Conservation (phyloP, 768 basidiomycete genomes). For the Hericium erinaceus region DNA sequence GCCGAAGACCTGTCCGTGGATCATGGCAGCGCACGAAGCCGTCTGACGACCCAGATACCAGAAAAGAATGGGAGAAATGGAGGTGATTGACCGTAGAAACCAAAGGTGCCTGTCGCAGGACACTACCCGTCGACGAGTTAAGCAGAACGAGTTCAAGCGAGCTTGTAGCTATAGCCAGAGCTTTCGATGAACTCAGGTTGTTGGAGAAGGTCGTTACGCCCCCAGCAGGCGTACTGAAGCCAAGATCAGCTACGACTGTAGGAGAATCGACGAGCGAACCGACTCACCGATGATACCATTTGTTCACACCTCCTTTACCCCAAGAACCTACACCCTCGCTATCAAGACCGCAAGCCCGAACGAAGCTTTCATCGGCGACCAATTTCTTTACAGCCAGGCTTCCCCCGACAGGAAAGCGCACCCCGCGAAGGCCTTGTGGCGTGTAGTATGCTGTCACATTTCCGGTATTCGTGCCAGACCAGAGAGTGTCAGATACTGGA, state of each 20-base stretch:
- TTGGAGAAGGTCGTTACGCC: constrained; percentile 36
- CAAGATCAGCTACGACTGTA: constrained; percentile 26
- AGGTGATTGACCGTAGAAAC: constrained; percentile 58
- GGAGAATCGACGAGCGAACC: constrained; percentile 20
- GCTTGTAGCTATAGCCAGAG: constrained; percentile 50
- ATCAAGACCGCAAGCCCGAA: constrained; percentile 53
- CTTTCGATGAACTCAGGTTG: constrained; percentile 40
- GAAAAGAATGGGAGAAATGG: constrained; percentile 50
- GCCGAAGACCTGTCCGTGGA: constrained; percentile 49
- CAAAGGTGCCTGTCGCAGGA: constrained; percentile 46
- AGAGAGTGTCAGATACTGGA: constrained; percentile 82
- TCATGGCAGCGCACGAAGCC: constrained; percentile 68
- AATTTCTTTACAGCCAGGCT: constrained; percentile 66
- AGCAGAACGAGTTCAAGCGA: constrained; percentile 57
- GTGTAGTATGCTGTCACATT: constrained; percentile 61
- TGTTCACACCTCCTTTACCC: constrained; percentile 79
- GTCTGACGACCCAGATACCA: constrained; percentile 65
- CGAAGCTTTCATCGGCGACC: constrained; percentile 66
- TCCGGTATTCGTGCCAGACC: constrained; percentile 74
- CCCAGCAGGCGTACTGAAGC: constrained; percentile 20
- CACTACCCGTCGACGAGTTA: constrained; percentile 63
- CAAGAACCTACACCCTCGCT: constrained; percentile 67
- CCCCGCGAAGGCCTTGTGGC: constrained; percentile 52
- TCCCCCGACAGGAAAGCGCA: constrained; percentile 66
- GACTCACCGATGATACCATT: constrained; percentile 70